Evolutionary conservation across 1,284 basidiomycete species (phyloP).

Genomic region (Cutaneotrichosporon sp.): DNA sequence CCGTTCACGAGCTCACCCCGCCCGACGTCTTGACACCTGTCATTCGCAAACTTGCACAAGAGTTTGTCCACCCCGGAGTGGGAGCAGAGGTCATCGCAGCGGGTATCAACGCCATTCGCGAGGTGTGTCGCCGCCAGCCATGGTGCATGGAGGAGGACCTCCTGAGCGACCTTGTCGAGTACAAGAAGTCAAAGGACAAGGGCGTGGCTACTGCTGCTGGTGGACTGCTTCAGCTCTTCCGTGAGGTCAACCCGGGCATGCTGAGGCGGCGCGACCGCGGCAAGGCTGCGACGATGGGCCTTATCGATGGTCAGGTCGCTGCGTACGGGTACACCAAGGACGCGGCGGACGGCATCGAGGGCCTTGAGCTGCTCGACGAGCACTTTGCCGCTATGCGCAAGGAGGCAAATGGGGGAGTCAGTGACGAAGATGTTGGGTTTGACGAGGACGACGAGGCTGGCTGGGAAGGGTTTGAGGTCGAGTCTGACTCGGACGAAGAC

Average conservation of each 20-base stretch:
- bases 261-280: conserved; percentile 84
- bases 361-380: conserved; percentile 82
- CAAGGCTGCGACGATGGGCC: conserved; percentile 74
- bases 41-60: conserved; percentile 83
- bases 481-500: conserved; percentile 62
- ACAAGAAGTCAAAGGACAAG: conserved; percentile 93
- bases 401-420: conserved; percentile 57
- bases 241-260: conserved; percentile 93
- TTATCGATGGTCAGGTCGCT: conserved; percentile 61
- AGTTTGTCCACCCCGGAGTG: conserved; percentile 97
- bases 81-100: conserved; percentile 92
- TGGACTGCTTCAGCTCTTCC: conserved; percentile 83
- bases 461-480: conserved; percentile 90
- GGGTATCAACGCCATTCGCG: conserved; percentile 89
- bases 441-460: conserved; percentile 61
- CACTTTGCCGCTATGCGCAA: conserved; percentile 67
- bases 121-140: conserved; percentile 87
- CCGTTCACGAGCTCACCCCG: conserved; percentile 91
- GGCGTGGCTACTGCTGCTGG: conserved; percentile 82
- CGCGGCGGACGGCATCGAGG: conserved; percentile 73
- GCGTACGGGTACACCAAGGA: conserved; percentile 77
- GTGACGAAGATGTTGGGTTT: conserved; percentile 48
- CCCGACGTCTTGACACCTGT: conserved; percentile 88
- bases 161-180: conserved; percentile 86
- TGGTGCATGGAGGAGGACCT: conserved; percentile 92